A percentile compares a stretch with the other conserved stretches of the same genome.
phyloP scores from a whole-genome alignment of 306 rosid genomes.

The Quercus berberidifolia region DNA sequence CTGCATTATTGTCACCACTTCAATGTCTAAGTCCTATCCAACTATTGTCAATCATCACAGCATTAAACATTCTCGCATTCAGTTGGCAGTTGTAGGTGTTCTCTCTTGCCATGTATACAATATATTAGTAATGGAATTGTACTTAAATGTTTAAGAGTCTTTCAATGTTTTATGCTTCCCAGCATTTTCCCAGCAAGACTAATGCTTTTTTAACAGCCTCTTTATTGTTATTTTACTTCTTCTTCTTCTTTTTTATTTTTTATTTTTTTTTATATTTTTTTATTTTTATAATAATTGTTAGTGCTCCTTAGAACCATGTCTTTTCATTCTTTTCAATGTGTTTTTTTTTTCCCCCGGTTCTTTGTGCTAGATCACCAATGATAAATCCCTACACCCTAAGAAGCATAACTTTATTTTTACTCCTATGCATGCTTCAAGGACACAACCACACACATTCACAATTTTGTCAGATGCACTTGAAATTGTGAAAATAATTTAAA shows the following conservation, averaged over 20 bases:
- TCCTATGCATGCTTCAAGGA: not conserved
- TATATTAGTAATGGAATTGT: not conserved
- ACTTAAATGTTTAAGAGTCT: not conserved
- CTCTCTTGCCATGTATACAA: not conserved
- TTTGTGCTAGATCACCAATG: not conserved
- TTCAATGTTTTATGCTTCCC: not conserved
- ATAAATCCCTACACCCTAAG: not conserved
- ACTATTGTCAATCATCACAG: not conserved
- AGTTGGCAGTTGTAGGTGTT: not conserved
- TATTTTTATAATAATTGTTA: not conserved
- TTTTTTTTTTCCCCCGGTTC: not conserved
- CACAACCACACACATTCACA: not conserved
- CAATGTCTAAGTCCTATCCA: not conserved
- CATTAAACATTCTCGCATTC: not conserved
- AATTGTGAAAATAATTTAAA: not conserved
- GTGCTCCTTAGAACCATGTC: not conserved
- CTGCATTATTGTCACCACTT: not conserved
- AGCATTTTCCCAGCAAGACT: not conserved
- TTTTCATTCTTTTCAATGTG: not conserved
- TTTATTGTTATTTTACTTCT: not conserved
- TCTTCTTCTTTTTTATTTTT: too few relatives aligned
- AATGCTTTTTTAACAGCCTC: not conserved
- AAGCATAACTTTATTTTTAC: not conserved
- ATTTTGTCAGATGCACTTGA: slow-evolving; percentile 10
- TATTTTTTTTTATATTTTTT: too few relatives aligned